These are phyloP conservation scores for Colletotrichum filicis DNA, from an alignment of 2,329 filamentous ascomycete species.

Conservation along the genomic window DNA sequence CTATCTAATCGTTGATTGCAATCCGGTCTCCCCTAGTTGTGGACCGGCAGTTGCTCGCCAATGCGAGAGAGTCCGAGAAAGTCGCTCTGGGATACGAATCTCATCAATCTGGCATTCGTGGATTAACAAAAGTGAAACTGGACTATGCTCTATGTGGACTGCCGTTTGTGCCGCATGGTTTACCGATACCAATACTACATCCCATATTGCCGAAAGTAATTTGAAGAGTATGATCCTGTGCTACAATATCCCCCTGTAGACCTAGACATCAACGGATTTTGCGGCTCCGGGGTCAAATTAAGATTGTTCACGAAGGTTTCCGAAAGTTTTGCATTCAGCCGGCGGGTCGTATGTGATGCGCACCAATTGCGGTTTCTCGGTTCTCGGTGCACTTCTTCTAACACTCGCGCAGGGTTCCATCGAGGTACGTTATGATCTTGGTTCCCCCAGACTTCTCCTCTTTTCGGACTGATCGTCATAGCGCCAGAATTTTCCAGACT, in stretches of 20 bases:
- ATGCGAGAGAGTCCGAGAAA: not conserved
- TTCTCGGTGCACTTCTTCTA: not conserved
- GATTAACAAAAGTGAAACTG: not conserved
- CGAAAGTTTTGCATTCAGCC: not conserved
- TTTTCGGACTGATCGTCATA: not conserved
- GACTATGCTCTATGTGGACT: not conserved
- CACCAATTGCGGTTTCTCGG: not conserved
- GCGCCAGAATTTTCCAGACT: not conserved
- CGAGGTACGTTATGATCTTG: not conserved
- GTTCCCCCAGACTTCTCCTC: not conserved
- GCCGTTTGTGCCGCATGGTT: not conserved
- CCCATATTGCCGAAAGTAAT: not conserved
- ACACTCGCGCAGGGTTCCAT: not conserved
- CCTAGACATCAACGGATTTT: not conserved
- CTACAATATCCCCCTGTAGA: not conserved
- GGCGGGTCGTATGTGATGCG: not conserved
- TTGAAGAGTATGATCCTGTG: not conserved
- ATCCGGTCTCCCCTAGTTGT: no score
- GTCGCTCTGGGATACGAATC: not conserved
- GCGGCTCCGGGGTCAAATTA: not conserved
- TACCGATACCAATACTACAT: not conserved
- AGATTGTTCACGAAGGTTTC: not conserved
- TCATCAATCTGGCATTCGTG: constrained; percentile 10
- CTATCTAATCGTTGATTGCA: not conserved
- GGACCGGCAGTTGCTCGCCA: not conserved